Conservation (phyloP, 148 eudicot genomes). For the Mesembryanthemum crystallinum region DNA sequence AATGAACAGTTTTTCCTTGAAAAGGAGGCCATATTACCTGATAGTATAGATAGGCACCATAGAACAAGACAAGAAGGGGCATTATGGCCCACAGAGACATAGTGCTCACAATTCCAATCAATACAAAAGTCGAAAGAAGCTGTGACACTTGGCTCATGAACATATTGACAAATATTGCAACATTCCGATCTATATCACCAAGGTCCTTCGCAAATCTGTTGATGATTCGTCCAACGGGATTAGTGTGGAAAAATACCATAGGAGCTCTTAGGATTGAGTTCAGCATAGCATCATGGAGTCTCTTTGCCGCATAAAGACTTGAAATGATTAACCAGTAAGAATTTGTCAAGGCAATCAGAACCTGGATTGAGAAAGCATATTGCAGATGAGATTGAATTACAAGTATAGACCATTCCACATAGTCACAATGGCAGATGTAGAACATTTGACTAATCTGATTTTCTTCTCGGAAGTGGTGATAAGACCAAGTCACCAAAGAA, state of each 20-base stretch:
- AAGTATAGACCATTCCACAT: no score
- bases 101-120: conserved; percentile 94
- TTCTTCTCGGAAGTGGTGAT: background rate
- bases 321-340: conserved; percentile 89
- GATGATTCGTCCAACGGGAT: conserved; percentile 90
- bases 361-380: conserved; percentile 46
- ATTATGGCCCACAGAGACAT: conserved; percentile 94
- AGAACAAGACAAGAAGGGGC: conserved; percentile 92
- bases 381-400: background rate
- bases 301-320: conserved; percentile 89
- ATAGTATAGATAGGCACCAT: conserved; percentile 82
- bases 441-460: no score
- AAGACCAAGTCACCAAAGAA: background rate
- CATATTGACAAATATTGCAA: conserved; percentile 77
- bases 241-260: conserved; percentile 93
- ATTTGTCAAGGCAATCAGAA: conserved; percentile 62
- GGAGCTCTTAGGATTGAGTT: conserved; percentile 86
- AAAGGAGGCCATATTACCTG: conserved; percentile 55
- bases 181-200: conserved; percentile 85
- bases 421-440: no score
- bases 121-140: conserved; percentile 86
- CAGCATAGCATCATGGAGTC: conserved; percentile 90
- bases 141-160: conserved; percentile 73
- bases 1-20: background rate
- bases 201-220: conserved; percentile 95